Evolutionary conservation across 495 filamentous ascomycete species (phyloP).

Genomic region (Penicillium cinerascens): DNA sequence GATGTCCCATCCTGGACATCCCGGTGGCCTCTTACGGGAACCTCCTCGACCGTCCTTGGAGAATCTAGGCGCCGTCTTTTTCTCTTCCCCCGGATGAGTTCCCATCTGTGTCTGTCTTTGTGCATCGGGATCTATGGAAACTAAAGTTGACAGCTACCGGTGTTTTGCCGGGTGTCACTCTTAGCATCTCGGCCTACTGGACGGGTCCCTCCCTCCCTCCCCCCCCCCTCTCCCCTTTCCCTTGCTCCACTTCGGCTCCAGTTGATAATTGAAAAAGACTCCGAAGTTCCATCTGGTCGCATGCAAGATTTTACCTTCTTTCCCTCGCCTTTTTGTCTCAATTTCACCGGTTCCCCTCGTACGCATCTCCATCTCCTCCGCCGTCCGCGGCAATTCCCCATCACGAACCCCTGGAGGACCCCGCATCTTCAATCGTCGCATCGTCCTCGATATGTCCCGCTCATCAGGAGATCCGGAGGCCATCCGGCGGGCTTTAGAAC

Average conservation of each 20-base stretch:
- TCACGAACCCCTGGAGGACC: neutral
- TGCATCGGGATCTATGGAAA: slow-evolving; percentile 6
- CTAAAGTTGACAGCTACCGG: slow-evolving; percentile 1
- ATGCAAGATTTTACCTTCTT: slow-evolving; percentile 12
- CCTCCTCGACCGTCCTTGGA: neutral
- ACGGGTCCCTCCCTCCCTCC: slow-evolving; percentile 2
- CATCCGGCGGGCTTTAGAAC: slow-evolving; percentile 54
- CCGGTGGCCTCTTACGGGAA: neutral
- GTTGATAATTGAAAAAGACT: slow-evolving; percentile 24
- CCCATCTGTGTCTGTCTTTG: slow-evolving; percentile 13
- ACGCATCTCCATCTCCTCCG: slow-evolving; percentile 3
- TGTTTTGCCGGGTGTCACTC: slow-evolving; percentile 14
- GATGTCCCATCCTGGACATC: neutral
- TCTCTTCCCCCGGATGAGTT: slow-evolving; percentile 8
- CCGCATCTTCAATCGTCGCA: neutral
- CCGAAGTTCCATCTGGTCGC: slow-evolving; percentile 16
- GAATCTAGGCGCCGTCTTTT: neutral
- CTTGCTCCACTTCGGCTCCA: slow-evolving; percentile 27
- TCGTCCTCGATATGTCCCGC: slow-evolving; percentile 9
- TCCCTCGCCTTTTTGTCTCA: slow-evolving; percentile 3
- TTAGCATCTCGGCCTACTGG: slow-evolving; percentile 15
- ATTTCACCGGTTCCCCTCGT: slow-evolving; percentile 2
- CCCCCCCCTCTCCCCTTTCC: slow-evolving; percentile 11
- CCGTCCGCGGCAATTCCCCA: slow-evolving; percentile 1
- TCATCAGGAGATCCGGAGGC: slow-evolving; percentile 22